Base-by-base conservation (phyloP, 257 asterid genomes). In the Petunia secreta region DNA sequence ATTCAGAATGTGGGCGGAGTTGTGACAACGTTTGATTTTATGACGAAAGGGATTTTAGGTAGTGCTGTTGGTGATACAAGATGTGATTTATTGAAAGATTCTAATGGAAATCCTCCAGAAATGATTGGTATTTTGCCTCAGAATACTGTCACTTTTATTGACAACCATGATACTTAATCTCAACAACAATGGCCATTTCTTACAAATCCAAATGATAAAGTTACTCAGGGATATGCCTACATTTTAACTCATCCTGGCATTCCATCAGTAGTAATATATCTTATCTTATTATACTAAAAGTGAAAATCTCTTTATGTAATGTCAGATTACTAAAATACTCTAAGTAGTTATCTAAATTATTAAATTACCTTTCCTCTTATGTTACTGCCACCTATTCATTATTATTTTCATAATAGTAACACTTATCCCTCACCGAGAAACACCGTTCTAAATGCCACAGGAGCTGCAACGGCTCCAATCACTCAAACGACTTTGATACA, bases 201-300 rank as follows among this genome's bases (percentile, higher is more conserved):
- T 1, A 67, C 87, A 0, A 14, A 58, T 60, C 62, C 50, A 5
- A 52, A 54, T 53, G 79, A 75, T 75, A 92, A 91, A 78, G 92
- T 94, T 65, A 71, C 83, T 63, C 89, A 74, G 11, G 98, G 98
- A 80, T 94, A 94, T 48, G 97, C 92, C 15, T 94, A 94, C 43
- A 91, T 94, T 52, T 93, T 92, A 55, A 89, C 97, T 4, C 98
- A 94, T 67, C 96, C 98, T 6, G 98, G 98, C 50, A 86, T 81
- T 52, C 98, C 97, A 53, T 85, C 91, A 0, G 81, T 90, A 87
- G 97, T 92, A 63, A 48, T 14, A 38, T 43, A 75, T 75, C 25
- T 25, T 25, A 25, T 25, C 25, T 25, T 25, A 25, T 25, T 25
- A 25, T 25, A 25, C 25, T 25, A 25, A 25, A 25, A 25, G 25